Conservation (phyloP, 1,284 basidiomycete species). For the Hortiboletus rubellus region DNA sequence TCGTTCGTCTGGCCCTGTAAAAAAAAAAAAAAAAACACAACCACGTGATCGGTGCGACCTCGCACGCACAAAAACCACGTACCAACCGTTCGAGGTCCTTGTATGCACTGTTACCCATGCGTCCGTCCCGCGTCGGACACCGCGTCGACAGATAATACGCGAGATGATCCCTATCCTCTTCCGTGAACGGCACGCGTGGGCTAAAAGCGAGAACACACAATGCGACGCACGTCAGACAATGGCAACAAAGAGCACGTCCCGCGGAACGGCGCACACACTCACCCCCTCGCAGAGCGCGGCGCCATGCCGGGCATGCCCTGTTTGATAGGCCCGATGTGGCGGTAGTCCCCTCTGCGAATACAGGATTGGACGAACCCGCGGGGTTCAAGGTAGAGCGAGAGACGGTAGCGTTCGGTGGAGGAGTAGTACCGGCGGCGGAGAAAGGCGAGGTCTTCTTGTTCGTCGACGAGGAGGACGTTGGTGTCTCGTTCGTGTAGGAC, state of each 20-base stretch:
- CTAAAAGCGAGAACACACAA: slow-evolving; percentile 6
- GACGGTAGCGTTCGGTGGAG: slow-evolving; percentile 17
- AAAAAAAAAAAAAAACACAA: background rate
- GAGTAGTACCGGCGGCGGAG: slow-evolving; percentile 29
- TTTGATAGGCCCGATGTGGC: slow-evolving; percentile 7
- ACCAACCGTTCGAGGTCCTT: slow-evolving; percentile 42
- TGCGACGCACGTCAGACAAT: background rate
- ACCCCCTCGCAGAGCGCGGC: background rate
- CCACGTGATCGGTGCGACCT: background rate
- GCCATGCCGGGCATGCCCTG: slow-evolving; percentile 30
- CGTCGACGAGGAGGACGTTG: slow-evolving; percentile 33
- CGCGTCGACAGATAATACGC: slow-evolving; percentile 32
- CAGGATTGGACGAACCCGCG: slow-evolving; percentile 28
- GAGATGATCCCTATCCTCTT: slow-evolving; percentile 22
- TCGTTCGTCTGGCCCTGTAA: slow-evolving; percentile 20
- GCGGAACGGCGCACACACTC: background rate
- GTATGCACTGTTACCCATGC: slow-evolving; percentile 46
- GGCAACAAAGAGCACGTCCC: background rate
- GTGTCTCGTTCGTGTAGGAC: slow-evolving; percentile 17
- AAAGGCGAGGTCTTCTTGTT: slow-evolving; percentile 25
- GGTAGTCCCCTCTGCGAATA: slow-evolving; percentile 15
- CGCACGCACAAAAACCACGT: slow-evolving; percentile 1
- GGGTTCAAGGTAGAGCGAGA: slow-evolving; percentile 22
- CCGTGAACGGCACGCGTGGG: slow-evolving; percentile 24
- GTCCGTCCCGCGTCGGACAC: slow-evolving; percentile 33